Evolutionary conservation across 2,329 filamentous ascomycete genomes (phyloP).

Genomic region (Botryotinia convoluta): DNA sequence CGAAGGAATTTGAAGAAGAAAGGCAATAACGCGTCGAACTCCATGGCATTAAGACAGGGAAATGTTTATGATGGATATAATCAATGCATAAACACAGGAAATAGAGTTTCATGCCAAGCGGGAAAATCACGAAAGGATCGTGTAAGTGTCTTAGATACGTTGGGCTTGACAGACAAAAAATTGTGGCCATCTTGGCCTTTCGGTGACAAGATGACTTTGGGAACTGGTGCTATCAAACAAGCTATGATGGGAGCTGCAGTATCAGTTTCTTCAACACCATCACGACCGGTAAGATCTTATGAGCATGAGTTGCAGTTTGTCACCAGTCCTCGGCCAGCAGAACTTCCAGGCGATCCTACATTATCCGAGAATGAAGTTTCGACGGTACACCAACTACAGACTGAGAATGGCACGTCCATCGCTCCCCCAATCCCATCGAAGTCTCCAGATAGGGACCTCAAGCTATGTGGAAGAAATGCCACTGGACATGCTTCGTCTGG

Average conservation of each 20-base stretch:
- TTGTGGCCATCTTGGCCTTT: constrained; percentile 11
- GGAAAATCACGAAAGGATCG: background rate
- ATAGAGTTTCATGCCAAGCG: background rate
- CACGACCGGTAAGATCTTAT: background rate
- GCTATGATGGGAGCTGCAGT: background rate
- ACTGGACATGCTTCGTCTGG: background rate
- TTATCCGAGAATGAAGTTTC: background rate
- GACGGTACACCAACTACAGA: no score
- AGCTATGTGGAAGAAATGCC: background rate
- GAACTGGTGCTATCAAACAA: background rate
- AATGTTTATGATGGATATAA: background rate
- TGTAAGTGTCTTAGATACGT: background rate
- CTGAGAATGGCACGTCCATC: background rate
- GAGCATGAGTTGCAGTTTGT: background rate
- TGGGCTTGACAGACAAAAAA: background rate
- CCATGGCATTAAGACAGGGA: no score
- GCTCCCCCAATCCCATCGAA: background rate
- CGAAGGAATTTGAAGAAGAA: background rate
- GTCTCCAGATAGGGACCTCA: background rate
- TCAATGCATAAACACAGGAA: background rate
- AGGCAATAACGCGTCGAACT: background rate
- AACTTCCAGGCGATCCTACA: background rate
- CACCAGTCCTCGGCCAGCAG: background rate
- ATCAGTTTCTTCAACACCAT: background rate
- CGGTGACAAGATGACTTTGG: background rate